Percentiles rank a stretch among this genome's conserved stretches.
Conservation (phyloP, 2,329 filamentous ascomycete genomes). For the Fusarium dlaminii region DNA sequence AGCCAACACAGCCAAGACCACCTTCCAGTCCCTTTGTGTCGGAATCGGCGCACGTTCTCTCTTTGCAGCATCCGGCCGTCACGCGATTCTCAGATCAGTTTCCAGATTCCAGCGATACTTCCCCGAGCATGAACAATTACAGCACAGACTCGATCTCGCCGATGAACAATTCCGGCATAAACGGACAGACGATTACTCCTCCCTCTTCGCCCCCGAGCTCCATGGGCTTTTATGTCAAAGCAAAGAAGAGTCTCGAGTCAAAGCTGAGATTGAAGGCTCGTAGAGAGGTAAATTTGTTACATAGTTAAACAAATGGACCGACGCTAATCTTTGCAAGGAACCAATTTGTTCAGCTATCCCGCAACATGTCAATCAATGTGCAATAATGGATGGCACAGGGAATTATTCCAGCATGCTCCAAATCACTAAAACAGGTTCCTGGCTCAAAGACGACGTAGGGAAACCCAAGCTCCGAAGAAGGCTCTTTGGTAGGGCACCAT, state of each 20-base stretch:
- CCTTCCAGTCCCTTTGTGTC: constrained; percentile 56
- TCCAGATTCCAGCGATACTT: constrained; percentile 6
- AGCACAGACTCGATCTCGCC: constrained; percentile 21
- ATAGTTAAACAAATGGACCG: background rate
- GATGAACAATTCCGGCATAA: background rate
- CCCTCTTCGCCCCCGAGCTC: background rate
- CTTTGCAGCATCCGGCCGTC: constrained; percentile 52
- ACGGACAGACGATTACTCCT: background rate
- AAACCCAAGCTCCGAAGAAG: constrained; percentile 46
- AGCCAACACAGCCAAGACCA: constrained; percentile 12
- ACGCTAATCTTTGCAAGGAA: constrained; percentile 16
- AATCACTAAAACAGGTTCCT: constrained; percentile 37
- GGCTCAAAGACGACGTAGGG: constrained; percentile 47
- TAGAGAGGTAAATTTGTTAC: constrained; percentile 16
- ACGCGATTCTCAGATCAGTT: constrained; percentile 4
- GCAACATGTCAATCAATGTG: constrained; percentile 17
- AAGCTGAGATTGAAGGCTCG: constrained; percentile 27
- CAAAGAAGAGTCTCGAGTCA: constrained; percentile 38
- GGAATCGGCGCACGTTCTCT: constrained; percentile 59
- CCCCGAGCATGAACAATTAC: background rate
- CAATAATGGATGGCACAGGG: constrained; percentile 17
- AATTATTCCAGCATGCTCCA: constrained; percentile 30
- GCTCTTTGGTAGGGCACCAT: constrained; percentile 54
- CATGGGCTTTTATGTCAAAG: constrained; percentile 26
- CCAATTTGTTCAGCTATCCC: constrained; percentile 21